phyloP scores from a whole-genome alignment of 1,284 basidiomycete species.

The Singerocomus inundabilis region DNA sequence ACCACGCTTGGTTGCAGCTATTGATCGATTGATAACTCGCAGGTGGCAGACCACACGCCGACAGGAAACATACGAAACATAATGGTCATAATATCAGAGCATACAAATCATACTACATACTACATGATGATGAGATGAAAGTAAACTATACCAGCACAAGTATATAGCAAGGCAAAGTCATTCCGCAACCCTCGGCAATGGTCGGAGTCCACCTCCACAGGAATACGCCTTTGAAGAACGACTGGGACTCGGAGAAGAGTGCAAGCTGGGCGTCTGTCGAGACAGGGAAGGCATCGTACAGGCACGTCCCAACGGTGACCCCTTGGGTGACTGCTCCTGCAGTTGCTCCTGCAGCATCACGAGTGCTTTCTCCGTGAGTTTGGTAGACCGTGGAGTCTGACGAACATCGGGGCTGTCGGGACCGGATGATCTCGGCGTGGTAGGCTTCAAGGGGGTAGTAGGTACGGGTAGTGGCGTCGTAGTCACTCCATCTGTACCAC shows the following conservation, averaged over 20 bases:
- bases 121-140: not conserved
- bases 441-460: not conserved
- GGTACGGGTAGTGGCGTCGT: not conserved
- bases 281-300: slow-evolving; percentile 18
- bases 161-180: not conserved
- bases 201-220: slow-evolving; percentile 3
- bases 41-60: too few species aligned
- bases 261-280: not conserved
- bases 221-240: not conserved
- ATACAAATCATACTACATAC: slow-evolving; percentile 8
- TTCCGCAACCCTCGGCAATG: slow-evolving; percentile 10
- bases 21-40: not conserved
- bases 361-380: slow-evolving; percentile 4
- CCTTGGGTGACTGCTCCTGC: not conserved
- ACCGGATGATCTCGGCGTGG: not conserved
- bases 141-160: not conserved
- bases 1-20: not conserved
- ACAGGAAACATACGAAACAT: not conserved
- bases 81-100: slow-evolving; percentile 3
- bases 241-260: not conserved
- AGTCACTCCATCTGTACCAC: not conserved
- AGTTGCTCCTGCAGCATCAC: not conserved
- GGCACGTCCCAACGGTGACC: slow-evolving; percentile 12
- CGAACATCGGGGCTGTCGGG: not conserved
- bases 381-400: not conserved